These are phyloP conservation scores for Flaveria trinervia DNA, from an alignment of 129 eudicot species.

Conservation along the genomic window DNA sequence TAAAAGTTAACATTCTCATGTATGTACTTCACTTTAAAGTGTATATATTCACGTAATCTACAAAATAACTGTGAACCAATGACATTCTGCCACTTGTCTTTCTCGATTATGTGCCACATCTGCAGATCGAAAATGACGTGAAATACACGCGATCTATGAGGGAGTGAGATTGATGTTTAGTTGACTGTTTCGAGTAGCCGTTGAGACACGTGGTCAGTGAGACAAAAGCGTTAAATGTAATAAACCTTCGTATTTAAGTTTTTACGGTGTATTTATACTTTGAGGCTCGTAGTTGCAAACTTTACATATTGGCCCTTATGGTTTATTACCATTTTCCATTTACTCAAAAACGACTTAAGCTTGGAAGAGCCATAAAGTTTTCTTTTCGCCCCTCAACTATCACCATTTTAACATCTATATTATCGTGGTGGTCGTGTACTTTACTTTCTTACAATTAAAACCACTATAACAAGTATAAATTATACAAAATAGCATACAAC, in stretches of 20 bases:
- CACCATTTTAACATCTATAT: background rate
- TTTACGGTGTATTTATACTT: slow-evolving; percentile 16
- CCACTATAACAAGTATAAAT: no score
- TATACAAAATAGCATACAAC: no score
- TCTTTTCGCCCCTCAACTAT: background rate
- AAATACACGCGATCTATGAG: background rate
- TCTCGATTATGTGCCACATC: background rate
- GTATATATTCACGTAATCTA: background rate
- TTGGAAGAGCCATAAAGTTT: no score
- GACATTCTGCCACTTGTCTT: background rate
- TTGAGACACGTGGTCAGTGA: slow-evolving; percentile 15
- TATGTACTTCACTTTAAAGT: no score
- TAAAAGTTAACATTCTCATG: no score
- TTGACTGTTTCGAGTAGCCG: slow-evolving; percentile 31
- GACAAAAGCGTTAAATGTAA: background rate
- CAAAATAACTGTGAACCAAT: background rate
- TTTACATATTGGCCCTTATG: background rate
- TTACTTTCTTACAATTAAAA: no score
- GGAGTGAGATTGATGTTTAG: slow-evolving; percentile 24
- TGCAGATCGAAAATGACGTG: background rate
- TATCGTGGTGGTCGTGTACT: no score
- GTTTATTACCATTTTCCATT: background rate
- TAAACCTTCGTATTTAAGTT: background rate
- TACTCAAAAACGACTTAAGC: no score
- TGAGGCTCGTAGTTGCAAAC: background rate